Evolutionary conservation across 306 rosid species (phyloP).

Genomic region (Hippophae tibetana): DNA sequence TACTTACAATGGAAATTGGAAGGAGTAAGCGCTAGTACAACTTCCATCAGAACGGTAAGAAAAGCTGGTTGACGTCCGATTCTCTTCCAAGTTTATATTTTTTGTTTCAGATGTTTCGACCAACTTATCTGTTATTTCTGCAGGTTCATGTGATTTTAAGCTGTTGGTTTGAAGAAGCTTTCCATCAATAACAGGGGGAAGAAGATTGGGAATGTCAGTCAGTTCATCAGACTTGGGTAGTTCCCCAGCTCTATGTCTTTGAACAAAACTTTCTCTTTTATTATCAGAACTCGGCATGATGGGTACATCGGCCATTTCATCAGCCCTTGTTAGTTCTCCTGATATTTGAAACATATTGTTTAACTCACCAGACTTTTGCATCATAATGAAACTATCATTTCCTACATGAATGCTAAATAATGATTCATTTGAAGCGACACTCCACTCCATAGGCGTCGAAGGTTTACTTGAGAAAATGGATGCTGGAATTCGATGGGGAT

Average conservation of each 20-base stretch:
- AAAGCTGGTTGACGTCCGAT: neutral
- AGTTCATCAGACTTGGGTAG: slow-evolving; percentile 17
- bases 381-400: slow-evolving; percentile 30
- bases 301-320: too few relatives aligned
- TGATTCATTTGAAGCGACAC: slow-evolving; percentile 61
- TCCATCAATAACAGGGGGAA: slow-evolving; percentile 14
- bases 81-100: neutral
- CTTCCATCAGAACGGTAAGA: slow-evolving; percentile 26
- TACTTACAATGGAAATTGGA: slow-evolving; percentile 56
- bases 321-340: too few relatives aligned
- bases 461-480: slow-evolving; percentile 33
- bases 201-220: neutral
- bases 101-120: neutral
- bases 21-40: slow-evolving; percentile 33
- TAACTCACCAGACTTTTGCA: slow-evolving; percentile 32
- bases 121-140: neutral
- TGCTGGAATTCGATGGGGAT: slow-evolving; percentile 50
- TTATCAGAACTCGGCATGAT: too few relatives aligned
- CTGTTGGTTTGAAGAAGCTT: neutral
- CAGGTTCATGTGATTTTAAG: slow-evolving; percentile 5
- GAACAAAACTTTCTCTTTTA: too few relatives aligned
- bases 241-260: too few relatives aligned
- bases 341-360: neutral
- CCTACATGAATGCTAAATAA: slow-evolving; percentile 57
- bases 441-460: slow-evolving; percentile 48